Base-by-base conservation (phyloP, 2,329 filamentous ascomycete genomes). In the Davidsoniella eucalypti region DNA sequence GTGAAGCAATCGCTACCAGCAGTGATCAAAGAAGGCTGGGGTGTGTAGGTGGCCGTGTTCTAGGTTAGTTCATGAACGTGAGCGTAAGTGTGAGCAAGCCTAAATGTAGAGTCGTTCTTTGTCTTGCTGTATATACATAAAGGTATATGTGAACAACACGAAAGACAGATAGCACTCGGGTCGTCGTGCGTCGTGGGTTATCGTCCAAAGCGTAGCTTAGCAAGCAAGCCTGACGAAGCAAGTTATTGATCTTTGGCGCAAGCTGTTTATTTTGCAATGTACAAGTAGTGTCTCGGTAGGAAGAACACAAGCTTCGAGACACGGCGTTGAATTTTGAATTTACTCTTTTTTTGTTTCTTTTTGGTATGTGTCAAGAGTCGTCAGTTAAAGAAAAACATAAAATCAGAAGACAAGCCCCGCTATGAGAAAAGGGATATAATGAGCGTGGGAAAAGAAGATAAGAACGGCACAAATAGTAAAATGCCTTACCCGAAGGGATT, bases 11-110 rank as follows among this genome's bases (percentile, higher is more conserved):
- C 45, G 45, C 33, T 38, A 47, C 33, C 36, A 47, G 33, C 44
- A 51, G 36, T 46, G 16, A 17, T 44, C 44, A 47, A 38, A 42
- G 21, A 29, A 47, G 36, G 44, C 33, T 39, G 44, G 44, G 44
- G 33, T 23, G 44, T 39, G 33, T 47, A 23, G 17, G 44, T 39
- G 44, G 36, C 44, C 38, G 29, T 33, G 29, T 33, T 9, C 29
- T 12, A 33, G 29, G 6, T 33, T 33, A 33, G 29, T 33, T 33
- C 29, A 33, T 33, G 29, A 33, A 33, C 8, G 21, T 23, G 21
- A 33, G 12, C 12, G 29, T 9, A 33, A 9, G 29, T 33, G 6
- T 33, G 29, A 33, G 29, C 29, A 12, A 33, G 29, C 8, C 12
- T 33, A 33, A 33, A 10, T 33, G 29, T 33, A 33, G 29, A 33